phyloP scores from a whole-genome alignment of 352 stramenopile genomes.

The Globisporangium spiculum region DNA sequence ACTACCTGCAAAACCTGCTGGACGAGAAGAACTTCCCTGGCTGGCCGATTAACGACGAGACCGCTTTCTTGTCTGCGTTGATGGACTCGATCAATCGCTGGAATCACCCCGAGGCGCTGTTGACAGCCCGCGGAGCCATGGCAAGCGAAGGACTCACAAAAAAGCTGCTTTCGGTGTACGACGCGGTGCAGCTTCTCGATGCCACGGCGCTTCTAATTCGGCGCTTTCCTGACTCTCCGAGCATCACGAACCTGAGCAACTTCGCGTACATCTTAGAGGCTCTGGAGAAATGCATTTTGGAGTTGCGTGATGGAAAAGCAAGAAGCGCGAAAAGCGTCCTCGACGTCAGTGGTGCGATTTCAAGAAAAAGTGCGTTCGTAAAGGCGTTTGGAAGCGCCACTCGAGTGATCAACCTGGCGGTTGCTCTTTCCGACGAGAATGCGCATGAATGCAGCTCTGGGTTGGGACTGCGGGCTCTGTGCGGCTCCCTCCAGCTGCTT shows the following conservation, averaged over 20 bases:
- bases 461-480: conserved; percentile 70
- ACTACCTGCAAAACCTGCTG: conserved; percentile 85
- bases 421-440: conserved; percentile 74
- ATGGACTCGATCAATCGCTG: conserved; percentile 77
- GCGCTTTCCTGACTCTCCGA: conserved; percentile 65
- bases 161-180: conserved; percentile 64
- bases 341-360: conserved; percentile 54
- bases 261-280: conserved; percentile 72
- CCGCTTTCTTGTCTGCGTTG: conserved; percentile 66
- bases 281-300: conserved; percentile 77
- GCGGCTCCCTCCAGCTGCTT: conserved; percentile 66
- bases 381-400: conserved; percentile 72
- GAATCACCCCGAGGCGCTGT: conserved; percentile 59
- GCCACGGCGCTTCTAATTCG: conserved; percentile 64
- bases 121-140: conserved; percentile 38
- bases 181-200: conserved; percentile 74
- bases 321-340: conserved; percentile 34
- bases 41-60: conserved; percentile 86
- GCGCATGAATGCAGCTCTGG: conserved; percentile 69
- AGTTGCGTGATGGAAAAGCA: conserved; percentile 56
- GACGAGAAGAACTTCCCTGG: conserved; percentile 84
- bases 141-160: conserved; percentile 43
- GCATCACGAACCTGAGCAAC: conserved; percentile 62
- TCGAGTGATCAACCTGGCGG: conserved; percentile 73
- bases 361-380: conserved; percentile 60